Conservation (phyloP, 2,329 filamentous ascomycete species). For the Escovopsis sp. region DNA sequence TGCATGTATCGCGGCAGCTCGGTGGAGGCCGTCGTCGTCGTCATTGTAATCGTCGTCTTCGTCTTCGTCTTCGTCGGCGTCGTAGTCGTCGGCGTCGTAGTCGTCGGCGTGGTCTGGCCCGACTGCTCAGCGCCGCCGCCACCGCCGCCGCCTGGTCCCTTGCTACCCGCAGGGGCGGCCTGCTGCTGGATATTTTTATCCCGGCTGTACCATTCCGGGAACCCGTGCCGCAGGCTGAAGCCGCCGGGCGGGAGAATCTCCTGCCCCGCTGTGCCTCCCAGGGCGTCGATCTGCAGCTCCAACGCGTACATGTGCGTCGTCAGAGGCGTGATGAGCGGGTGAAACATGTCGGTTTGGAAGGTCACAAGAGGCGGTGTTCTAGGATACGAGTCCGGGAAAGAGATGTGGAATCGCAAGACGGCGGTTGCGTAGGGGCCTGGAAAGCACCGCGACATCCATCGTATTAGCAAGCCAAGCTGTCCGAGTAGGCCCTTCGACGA, state of each 20-base stretch:
- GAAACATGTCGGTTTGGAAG: constrained; percentile 87
- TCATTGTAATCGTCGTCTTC: neutral
- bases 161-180: constrained; percentile 4
- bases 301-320: constrained; percentile 93
- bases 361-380: constrained; percentile 67
- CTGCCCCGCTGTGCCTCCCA: constrained; percentile 69
- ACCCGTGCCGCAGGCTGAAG: constrained; percentile 81
- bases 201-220: constrained; percentile 76
- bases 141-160: too few relatives aligned
- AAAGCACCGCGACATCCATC: neutral
- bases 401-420: constrained; percentile 78
- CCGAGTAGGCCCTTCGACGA: neutral
- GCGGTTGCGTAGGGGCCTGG: constrained; percentile 78
- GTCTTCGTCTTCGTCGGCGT: constrained; percentile 13
- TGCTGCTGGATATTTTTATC: constrained; percentile 26
- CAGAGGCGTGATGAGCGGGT: constrained; percentile 79
- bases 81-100: constrained; percentile 13
- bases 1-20: constrained; percentile 25
- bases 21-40: constrained; percentile 13
- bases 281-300: constrained; percentile 57
- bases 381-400: constrained; percentile 72
- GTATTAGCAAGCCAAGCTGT: neutral
- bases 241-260: constrained; percentile 75
- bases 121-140: constrained; percentile 10
- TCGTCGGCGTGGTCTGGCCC: constrained; percentile 10